Evolutionary conservation across 2,329 filamentous ascomycete genomes (phyloP).

Genomic region (Pseudogymnoascus sp.): DNA sequence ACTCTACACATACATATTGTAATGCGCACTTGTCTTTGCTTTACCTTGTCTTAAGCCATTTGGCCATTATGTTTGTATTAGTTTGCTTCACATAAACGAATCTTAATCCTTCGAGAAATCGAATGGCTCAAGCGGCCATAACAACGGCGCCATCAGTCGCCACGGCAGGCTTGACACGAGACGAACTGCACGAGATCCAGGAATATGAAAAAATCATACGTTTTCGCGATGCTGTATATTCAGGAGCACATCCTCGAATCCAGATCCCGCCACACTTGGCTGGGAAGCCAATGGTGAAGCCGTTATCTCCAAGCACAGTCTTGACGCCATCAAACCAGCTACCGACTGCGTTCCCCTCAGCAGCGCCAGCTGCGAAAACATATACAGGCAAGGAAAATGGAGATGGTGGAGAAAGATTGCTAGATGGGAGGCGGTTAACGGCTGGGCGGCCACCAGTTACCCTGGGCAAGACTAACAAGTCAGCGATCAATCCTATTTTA

Average conservation of each 20-base stretch:
- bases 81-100: slow-evolving; percentile 4
- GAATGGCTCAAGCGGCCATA: slow-evolving; percentile 31
- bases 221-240: slow-evolving; percentile 72
- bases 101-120: slow-evolving; percentile 14
- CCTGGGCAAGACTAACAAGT: slow-evolving; percentile 38
- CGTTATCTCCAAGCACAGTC: slow-evolving; percentile 8
- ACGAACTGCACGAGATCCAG: slow-evolving; percentile 48
- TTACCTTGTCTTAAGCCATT: slow-evolving; percentile 1
- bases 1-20: background rate
- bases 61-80: slow-evolving; percentile 4
- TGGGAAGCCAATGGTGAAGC: slow-evolving; percentile 18
- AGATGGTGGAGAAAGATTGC: background rate
- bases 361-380: slow-evolving; percentile 20
- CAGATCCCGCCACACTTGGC: slow-evolving; percentile 41
- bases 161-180: slow-evolving; percentile 30
- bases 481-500: slow-evolving; percentile 72
- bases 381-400: slow-evolving; percentile 12
- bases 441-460: background rate
- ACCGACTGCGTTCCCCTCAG: slow-evolving; percentile 14
- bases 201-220: slow-evolving; percentile 75
- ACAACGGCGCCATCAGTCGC: slow-evolving; percentile 24
- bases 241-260: slow-evolving; percentile 62
- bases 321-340: slow-evolving; percentile 19
- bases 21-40: background rate
- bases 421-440: background rate